A percentile compares a stretch with the other conserved stretches of the same genome.
Evolutionary conservation across 352 stramenopile species (phyloP).

Genomic region (Globisporangium orthogonon): DNA sequence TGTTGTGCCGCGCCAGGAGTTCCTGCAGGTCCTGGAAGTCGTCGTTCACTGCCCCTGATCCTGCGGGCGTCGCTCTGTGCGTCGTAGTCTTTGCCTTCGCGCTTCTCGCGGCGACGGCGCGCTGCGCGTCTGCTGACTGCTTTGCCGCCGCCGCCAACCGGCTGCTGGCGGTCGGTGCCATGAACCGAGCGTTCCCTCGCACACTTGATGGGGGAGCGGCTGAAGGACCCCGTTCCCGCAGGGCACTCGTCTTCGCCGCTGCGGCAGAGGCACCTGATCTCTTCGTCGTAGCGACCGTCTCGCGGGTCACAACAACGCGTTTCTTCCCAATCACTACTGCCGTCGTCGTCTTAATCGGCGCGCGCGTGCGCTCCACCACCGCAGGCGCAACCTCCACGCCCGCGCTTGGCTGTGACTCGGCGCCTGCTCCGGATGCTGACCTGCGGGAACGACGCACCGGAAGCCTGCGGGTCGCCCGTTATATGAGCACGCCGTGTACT

Average conservation of each 20-base stretch:
- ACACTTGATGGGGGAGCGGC: background rate
- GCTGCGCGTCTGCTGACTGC: background rate
- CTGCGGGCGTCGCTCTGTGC: background rate
- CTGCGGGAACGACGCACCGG: slow-evolving; percentile 4
- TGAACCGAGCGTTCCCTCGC: slow-evolving; percentile 8
- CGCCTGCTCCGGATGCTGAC: background rate
- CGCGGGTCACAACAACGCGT: background rate
- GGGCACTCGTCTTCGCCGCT: background rate
- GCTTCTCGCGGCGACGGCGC: background rate
- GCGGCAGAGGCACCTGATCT: background rate
- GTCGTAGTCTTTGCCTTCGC: slow-evolving; percentile 1
- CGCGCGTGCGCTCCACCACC: slow-evolving; percentile 1
- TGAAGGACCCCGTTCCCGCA: background rate
- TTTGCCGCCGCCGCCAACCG: slow-evolving; percentile 8
- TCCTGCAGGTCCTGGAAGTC: slow-evolving; percentile 38
- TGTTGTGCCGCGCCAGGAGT: slow-evolving; percentile 68
- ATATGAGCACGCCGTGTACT: background rate
- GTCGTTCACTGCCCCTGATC: background rate
- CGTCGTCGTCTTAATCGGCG: slow-evolving; percentile 7
- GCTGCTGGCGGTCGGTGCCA: slow-evolving; percentile 12
- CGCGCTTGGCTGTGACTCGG: background rate
- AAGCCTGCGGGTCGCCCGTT: background rate
- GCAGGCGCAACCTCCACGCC: background rate
- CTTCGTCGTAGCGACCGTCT: background rate
- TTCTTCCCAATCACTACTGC: background rate